Base-by-base conservation (phyloP, 1,139 yeast genomes). In the Taphrina deformans region DNA sequence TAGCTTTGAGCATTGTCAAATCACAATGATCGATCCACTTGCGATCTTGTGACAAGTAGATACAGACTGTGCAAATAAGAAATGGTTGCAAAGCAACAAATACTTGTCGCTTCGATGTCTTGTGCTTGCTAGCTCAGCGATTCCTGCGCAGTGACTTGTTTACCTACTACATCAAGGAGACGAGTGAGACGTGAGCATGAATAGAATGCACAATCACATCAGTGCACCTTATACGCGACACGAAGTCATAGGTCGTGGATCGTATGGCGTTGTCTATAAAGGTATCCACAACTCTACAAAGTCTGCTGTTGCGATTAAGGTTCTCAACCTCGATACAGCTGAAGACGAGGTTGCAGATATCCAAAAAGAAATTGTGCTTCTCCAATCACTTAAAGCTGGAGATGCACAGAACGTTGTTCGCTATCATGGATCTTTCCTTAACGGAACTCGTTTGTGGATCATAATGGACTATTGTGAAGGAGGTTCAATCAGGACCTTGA, bases 381-480 rank as follows among this genome's bases (percentile, higher is more conserved):
- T 95, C 65, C 80, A 96, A 0, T 91, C 89, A 70, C 79, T 95
- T 69, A 88, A 89, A 70, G 85, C 85, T 66, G 87, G 88, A 2
- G 97, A 96, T 29, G 77, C 76, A 31, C 73, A 74, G 55, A 95
- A 95, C 71, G 91, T 95, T 59, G 91, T 97, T 1, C 92, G 88
- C 70, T 95, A 95, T 76, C 89, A 88, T 74, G 98, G 97, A 0
- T 87, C 96, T 0, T 88, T 88, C 70, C 76, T 95, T 48, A 84
- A 86, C 69, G 97, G 93, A 58, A 88, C 97, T 9, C 87, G 89
- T 73, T 79, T 95, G 41, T 95, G 99, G 99, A 92, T 95, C 74
- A 85, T 95, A 66, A 95, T 95, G 98, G 99, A 95, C 74, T 85
- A 89, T 73, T 93, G 99, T 76, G 96, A 96, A 0, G 99, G 99